Evolutionary conservation across 352 stramenopile species (phyloP), one percentile per base, ranked within the genome.

Genomic region (Phytophthora aleatoria): DNA sequence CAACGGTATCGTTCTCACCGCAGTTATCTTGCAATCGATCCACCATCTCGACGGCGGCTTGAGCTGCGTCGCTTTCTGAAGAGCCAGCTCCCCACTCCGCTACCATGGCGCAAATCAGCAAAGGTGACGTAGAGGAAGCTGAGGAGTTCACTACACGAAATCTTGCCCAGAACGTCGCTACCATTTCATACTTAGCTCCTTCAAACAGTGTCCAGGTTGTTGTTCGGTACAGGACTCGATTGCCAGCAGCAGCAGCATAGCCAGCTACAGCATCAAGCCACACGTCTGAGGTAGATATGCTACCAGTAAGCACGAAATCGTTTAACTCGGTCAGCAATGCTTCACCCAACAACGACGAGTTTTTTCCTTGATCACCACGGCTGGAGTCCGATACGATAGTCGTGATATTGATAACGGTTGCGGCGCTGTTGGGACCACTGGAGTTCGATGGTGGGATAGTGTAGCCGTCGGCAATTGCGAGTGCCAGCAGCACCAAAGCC

Each of bases 101-200:
- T 24, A 75, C 41, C 31, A 61, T 63, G 3, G 67, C 33, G 9
- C 72, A 77, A 6, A 61, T 44, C 4, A 58, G 55, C 20, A 16
- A 12, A 41, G 35, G 35, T 41, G 35, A 45, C 7, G 39, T 27
- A 5, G 7, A 13, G n/a, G 39, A 45, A 27, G 39, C 12, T 45
- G 10, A 43, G 39, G 38, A 27, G 11, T 42, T 59, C 38, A 27
- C 24, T 15, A 38, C 20, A 11, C 62, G 44, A 43, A 79, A 79
- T 11, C 67, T 69, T 10, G 62, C 67, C 67, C 67, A 79, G 31
- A 60, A 61, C 8, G 58, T 59, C 1, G 53, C 52, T 5, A 74
- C 42, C 9, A 9, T 42, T 30, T 73, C 39, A 27, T 64, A 12
- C 12, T 50, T 15, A 24, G 47, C 33, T 39, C 53, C 48, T 26